Base-by-base conservation (phyloP, 2,329 filamentous ascomycete genomes). In the Aspergillus chevalieri region DNA sequence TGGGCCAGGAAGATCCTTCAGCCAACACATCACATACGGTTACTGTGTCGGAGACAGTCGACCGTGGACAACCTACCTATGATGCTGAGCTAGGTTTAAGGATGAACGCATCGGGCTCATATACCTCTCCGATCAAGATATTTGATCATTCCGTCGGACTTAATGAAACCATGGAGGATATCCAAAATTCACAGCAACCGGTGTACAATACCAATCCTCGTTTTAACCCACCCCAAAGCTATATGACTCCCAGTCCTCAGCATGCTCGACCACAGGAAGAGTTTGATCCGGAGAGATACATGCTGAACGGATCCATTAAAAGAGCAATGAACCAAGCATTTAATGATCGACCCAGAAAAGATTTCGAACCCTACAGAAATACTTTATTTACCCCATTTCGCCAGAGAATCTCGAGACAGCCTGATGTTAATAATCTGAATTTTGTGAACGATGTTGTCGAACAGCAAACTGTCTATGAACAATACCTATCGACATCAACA, bases 121-220 rank as follows among this genome's bases (percentile, higher is more conserved):
- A 28, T 17, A n/a, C 43, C 3, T 43, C 47, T 19, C 33, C 51
- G 2, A 30, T 51, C 28, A 51, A 44, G 28, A 34, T 60, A 33
- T 60, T 57, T 21, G 57, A 57, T 7, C 58, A 60, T 30, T 9
- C 52, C 39, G 41, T 57, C 15, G n/a, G 8, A 9, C n/a, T 46
- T 6, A 41, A 46, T 28, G 24, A 36, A 15, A 36, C 14, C 36
- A 14, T 34, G 12, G 33, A 4, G n/a, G 33, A 34, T n/a, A n/a
- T 2, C 33, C 33, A n/a, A 34, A 14, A 34, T 34, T 12, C 1
- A 34, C 12, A 36, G 33, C 33, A 15, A 14, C 12, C n/a, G 14
- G 33, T n/a, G 10, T 15, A 36, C 3, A 15, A 36, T 36, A 36
- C 14, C 33, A 36, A 15, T 36, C 33, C 26, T 28, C 26, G 9